Base-by-base conservation (phyloP, 2,329 filamentous ascomycete genomes). In the Cladosporium halotolerans region DNA sequence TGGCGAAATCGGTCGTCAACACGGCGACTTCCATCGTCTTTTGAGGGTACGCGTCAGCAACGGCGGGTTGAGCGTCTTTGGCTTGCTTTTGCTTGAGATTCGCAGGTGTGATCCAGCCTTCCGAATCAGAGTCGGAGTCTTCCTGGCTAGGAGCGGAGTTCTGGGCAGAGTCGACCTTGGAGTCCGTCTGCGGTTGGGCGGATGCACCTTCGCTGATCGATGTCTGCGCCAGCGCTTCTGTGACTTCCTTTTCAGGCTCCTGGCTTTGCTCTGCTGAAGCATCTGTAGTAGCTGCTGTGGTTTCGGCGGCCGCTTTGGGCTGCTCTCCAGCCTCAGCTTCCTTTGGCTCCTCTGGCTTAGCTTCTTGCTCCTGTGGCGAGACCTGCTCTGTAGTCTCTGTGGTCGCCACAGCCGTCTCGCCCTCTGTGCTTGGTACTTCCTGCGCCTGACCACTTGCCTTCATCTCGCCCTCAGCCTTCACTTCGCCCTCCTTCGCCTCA, bases 1-100 rank as follows among this genome's bases (percentile, higher is more conserved):
- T 95, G 52, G 93, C 92, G 72, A 88, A 97, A 75, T 99, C 93
- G 53, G 87, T 90, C 1, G 93, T 97, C 66, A 97, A 85, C 42
- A 92, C 84, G n/a, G 90, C 92, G 13, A 88, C 89, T 70, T 95
- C 85, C 62, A 96, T 85, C 10, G 81, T 82, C 57, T 81, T 80
- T 34, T 81, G 77, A 51, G 81, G 76, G 1, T 78, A 68, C 13
- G 60, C 55, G 45, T 75, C 69, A 1, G 75, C 70, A 5, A 72
- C 73, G 18, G 74, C 71, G 23, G 70, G 68, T 45, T 64, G 63
- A 16, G 76, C 72, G 62, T 92, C 84, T 66, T 83, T 80, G 55
- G 81, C 82, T 73, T 93, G 86, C 66, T 89, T 85, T 66, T 89
- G 85, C 67, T 89, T 87, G 60, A 99, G 80, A 72, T 97, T 99